phyloP scores from a whole-genome alignment of 1,284 basidiomycete species.

The Ceratobasidium sp. region DNA sequence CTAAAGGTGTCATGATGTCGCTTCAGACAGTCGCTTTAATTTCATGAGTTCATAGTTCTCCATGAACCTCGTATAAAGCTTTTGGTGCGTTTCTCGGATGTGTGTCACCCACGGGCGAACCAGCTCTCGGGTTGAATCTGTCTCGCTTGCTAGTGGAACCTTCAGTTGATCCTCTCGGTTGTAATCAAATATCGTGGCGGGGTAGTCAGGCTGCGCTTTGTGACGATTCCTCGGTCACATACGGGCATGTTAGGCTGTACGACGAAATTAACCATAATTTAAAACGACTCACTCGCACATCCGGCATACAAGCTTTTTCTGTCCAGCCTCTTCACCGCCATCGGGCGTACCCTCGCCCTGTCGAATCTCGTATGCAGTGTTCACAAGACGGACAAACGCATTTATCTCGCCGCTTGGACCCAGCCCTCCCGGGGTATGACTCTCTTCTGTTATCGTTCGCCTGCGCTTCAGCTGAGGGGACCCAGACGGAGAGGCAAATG shows the following conservation, averaged over 20 bases:
- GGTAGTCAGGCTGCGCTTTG: slow-evolving; percentile 14
- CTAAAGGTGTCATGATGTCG: no score
- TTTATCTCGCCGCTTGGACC: slow-evolving; percentile 21
- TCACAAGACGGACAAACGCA: slow-evolving; percentile 15
- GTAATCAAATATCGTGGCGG: slow-evolving; percentile 20
- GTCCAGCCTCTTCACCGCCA: background rate
- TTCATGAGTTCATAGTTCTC: background rate
- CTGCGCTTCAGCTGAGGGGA: slow-evolving; percentile 31
- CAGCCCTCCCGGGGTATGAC: slow-evolving; percentile 13
- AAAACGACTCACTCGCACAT: slow-evolving; percentile 30
- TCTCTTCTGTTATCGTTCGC: background rate
- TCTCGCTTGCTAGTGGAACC: slow-evolving; percentile 5
- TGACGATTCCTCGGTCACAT: slow-evolving; percentile 7
- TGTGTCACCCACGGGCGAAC: slow-evolving; percentile 37
- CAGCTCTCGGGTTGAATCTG: slow-evolving; percentile 20
- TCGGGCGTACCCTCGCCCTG: background rate
- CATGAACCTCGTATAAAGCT: slow-evolving; percentile 20
- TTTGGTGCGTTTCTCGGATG: slow-evolving; percentile 25
- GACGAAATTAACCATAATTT: no score
- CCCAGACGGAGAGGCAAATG: slow-evolving; percentile 3
- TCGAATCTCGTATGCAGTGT: slow-evolving; percentile 26
- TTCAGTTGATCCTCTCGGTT: background rate
- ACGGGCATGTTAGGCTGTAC: no score
- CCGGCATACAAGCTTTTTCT: slow-evolving; percentile 23
- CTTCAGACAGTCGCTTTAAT: no score